Conservation (phyloP, 768 basidiomycete species). For the Termitomyces sp. region DNA sequence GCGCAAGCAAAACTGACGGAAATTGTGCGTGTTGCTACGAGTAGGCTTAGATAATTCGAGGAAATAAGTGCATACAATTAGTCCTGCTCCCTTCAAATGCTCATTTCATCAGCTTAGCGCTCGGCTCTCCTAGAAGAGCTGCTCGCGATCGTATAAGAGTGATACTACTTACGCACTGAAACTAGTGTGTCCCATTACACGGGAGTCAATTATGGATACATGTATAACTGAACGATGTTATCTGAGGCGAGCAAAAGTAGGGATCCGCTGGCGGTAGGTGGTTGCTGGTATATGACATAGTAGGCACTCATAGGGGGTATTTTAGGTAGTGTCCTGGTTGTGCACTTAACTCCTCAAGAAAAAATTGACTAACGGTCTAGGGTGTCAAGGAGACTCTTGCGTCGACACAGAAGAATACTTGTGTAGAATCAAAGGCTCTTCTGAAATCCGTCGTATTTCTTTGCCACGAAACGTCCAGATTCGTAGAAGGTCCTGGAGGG, state of each 20-base stretch:
- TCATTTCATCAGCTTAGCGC: too few relatives aligned
- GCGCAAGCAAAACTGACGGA: too few relatives aligned
- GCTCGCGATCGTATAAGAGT: too few relatives aligned
- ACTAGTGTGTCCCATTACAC: too few relatives aligned
- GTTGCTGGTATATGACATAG: background rate
- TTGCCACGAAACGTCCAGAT: constrained; percentile 8
- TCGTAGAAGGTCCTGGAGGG: constrained; percentile 7
- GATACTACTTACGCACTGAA: too few relatives aligned
- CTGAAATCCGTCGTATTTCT: background rate
- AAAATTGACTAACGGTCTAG: background rate
- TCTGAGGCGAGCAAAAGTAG: background rate
- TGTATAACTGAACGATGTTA: background rate
- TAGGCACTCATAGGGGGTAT: too few relatives aligned
- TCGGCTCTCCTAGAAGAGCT: too few relatives aligned
- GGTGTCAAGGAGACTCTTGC: background rate
- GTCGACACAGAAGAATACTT: constrained; percentile 8
- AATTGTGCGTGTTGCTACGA: too few relatives aligned
- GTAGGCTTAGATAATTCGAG: too few relatives aligned
- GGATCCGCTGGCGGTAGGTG: background rate
- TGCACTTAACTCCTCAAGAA: background rate
- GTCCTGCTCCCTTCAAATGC: too few relatives aligned
- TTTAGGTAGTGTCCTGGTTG: background rate
- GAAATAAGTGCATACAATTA: too few relatives aligned
- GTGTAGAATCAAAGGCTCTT: constrained; percentile 3
- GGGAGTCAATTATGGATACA: too few relatives aligned